Evolutionary conservation across 2,329 filamentous ascomycete genomes (phyloP).

Genomic region (Clarireedia sp.): DNA sequence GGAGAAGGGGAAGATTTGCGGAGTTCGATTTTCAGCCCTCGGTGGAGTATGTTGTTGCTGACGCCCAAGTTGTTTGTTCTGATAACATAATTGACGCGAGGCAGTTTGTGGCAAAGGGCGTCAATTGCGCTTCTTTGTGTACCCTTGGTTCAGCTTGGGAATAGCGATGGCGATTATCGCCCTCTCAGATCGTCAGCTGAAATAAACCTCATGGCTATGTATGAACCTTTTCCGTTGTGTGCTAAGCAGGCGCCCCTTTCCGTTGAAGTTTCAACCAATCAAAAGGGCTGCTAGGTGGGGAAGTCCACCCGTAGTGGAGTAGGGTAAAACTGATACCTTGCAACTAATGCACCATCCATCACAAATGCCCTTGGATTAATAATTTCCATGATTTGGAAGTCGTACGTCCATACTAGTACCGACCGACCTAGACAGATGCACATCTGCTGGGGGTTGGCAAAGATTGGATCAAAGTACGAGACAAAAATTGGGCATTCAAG

Average conservation of each 20-base stretch:
- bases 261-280: not conserved
- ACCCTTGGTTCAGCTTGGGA: not conserved
- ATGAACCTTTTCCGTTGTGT: not conserved
- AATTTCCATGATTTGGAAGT: not conserved
- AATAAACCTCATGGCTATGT: not conserved
- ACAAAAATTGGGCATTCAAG: no score
- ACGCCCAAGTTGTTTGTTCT: not conserved
- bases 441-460: no score
- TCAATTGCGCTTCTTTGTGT: constrained; percentile 7
- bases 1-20: not conserved
- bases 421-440: no score
- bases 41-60: not conserved
- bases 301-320: not conserved
- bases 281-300: not conserved
- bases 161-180: not conserved
- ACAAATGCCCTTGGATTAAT: not conserved
- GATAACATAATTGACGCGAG: not conserved
- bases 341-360: constrained; percentile 3
- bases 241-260: not conserved
- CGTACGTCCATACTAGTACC: no score
- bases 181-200: not conserved
- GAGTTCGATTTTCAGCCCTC: not conserved
- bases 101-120: constrained; percentile 1
- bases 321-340: not conserved
- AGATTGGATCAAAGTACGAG: no score